Percentiles rank a stretch among this genome's conserved stretches.
Evolutionary conservation across 2,329 filamentous ascomycete species (phyloP).

Genomic region (Chaetomium strumarium): DNA sequence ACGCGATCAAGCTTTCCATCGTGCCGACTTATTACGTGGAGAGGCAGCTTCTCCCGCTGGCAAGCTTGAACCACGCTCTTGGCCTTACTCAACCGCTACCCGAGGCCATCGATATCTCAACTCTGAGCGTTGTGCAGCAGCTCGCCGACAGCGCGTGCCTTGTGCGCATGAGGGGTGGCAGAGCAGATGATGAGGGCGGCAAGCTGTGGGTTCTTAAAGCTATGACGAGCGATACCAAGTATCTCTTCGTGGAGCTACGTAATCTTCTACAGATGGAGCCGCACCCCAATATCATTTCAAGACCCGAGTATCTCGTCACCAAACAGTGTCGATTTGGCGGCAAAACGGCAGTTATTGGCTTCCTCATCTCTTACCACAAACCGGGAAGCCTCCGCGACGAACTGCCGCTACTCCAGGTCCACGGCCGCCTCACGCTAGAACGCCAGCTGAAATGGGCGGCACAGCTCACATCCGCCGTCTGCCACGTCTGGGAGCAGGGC

Average conservation of each 20-base stretch:
- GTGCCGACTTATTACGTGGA: slow-evolving; percentile 49
- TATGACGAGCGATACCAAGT: slow-evolving; percentile 51
- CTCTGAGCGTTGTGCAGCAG: slow-evolving; percentile 46
- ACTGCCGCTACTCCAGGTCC: slow-evolving; percentile 46
- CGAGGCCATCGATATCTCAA: slow-evolving; percentile 41
- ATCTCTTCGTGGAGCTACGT: slow-evolving; percentile 56
- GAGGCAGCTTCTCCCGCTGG: slow-evolving; percentile 42
- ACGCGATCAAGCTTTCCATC: slow-evolving; percentile 41
- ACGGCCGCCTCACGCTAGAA: slow-evolving; percentile 36
- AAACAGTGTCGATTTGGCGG: slow-evolving; percentile 51
- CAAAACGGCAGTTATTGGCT: slow-evolving; percentile 51
- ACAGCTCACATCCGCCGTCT: slow-evolving; percentile 46
- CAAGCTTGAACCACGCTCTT: slow-evolving; percentile 41
- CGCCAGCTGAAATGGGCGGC: slow-evolving; percentile 49
- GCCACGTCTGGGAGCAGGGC: slow-evolving; percentile 43
- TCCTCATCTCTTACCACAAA: slow-evolving; percentile 49
- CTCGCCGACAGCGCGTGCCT: slow-evolving; percentile 56
- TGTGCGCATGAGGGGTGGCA: slow-evolving; percentile 34
- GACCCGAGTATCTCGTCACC: slow-evolving; percentile 48
- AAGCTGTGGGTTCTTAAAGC: slow-evolving; percentile 52
- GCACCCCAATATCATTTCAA: slow-evolving; percentile 48
- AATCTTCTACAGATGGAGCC: slow-evolving; percentile 46
- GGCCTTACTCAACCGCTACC: slow-evolving; percentile 36
- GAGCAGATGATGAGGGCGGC: slow-evolving; percentile 22
- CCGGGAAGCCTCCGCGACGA: slow-evolving; percentile 51